These are phyloP conservation scores for Naegleria fowleri DNA, from an alignment of 208 protist species.

Conservation along the genomic window DNA sequence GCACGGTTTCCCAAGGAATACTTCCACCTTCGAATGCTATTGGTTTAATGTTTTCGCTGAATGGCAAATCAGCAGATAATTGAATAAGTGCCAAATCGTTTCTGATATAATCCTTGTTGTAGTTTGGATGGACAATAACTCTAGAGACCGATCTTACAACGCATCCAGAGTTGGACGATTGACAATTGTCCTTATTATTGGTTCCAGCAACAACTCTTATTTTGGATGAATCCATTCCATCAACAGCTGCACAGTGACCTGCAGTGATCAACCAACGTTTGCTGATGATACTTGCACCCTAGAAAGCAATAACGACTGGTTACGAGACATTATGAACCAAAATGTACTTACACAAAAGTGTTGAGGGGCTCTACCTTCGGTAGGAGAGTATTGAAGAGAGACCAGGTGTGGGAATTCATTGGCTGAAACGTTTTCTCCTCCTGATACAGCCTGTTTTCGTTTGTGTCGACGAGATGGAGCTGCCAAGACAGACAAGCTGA, in stretches of 20 bases:
- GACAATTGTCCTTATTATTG: not conserved
- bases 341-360: not conserved
- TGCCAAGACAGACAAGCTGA: too few species aligned
- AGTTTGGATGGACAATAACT: not conserved
- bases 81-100: not conserved
- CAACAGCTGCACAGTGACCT: not conserved
- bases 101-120: not conserved
- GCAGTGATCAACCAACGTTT: not conserved
- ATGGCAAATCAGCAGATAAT: not conserved
- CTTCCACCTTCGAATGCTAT: not conserved
- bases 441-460: not conserved
- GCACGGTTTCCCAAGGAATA: not conserved
- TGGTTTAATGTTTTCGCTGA: not conserved
- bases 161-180: not conserved
- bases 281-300: not conserved
- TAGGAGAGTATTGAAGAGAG: not conserved
- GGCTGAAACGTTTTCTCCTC: not conserved
- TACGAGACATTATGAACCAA: too few species aligned
- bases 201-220: not conserved
- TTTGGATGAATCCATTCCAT: not conserved
- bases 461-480: too few species aligned
- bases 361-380: not conserved
- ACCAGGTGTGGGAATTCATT: constrained; percentile 4
- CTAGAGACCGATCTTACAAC: not conserved
- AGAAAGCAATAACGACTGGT: not conserved